Conservation (phyloP, 176 grass and related monocot species). For the bread wheat (Triticum aestivum) region IWGSC_CS_RefSeq_v2.1 NC_057795.1:136115861-136116360, state of each 20-base stretch:
- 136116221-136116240: not conserved
- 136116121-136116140: not conserved
- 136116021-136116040: not conserved
- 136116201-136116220: not conserved
- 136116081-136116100: not conserved
- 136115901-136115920: not conserved
- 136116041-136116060: not conserved
- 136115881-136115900: not conserved
- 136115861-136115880: not conserved
- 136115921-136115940: not conserved
- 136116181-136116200: not conserved
- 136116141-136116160: not conserved
- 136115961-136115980: not conserved
- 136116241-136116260: not conserved
- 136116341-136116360: not conserved
- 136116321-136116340: not conserved
- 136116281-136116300: not conserved
- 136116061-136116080: not conserved
- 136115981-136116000: not conserved
- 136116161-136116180: not conserved
- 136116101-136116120: not conserved
- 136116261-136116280: not conserved
- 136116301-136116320: not conserved
- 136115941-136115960: not conserved
- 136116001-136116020: not conserved